Evolutionary conservation across 108 stramenopile genomes (phyloP), one percentile per base, ranked within the genome.

Genomic region (Fragilaria crotonensis): DNA sequence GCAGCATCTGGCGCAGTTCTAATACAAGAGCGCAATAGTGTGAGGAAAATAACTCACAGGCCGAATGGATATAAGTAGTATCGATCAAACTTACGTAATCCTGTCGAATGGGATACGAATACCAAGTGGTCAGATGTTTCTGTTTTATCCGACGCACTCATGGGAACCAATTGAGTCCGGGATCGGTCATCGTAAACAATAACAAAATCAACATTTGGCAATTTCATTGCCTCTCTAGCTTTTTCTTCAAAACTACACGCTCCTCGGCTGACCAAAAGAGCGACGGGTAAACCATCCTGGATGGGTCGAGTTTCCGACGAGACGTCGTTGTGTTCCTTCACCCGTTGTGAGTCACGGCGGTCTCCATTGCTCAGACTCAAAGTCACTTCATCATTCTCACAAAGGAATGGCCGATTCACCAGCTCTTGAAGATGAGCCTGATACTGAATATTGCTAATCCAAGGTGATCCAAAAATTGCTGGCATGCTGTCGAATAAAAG

Each of bases 181-280:
- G 59, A 21, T 14, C 30, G 32, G 30, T 71, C 48, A 33, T 76
- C 70, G 45, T 64, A 75, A 0, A 75, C 63, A 32, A 75, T 62
- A 9, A 75, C 36, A 48, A 60, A 75, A 23, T 46, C 0, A 48
- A 63, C 2, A 52, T 30, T 25, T 5, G 9, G 30, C 48, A 66
- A 33, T 22, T 20, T 45, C 70, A 68, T 69, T 2, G 80, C 84
- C 49, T 59, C 56, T 36, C 61, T 36, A 2, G 80, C 84, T 54
- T 85, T 85, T 14, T 79, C 73, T 48, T 70, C 67, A 62, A 81
- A 85, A 22, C 70, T 66, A 52, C 84, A 85, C 28, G 66, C 30
- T 4, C 80, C 80, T 45, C 84, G 62, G 52, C 63, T 70, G 0
- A 74, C 84, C 36, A 85, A 52, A 19, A 85, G 45, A 7, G 80